phyloP scores from a whole-genome alignment of 2,329 filamentous ascomycete species.

The Colletotrichum liaoningense region DNA sequence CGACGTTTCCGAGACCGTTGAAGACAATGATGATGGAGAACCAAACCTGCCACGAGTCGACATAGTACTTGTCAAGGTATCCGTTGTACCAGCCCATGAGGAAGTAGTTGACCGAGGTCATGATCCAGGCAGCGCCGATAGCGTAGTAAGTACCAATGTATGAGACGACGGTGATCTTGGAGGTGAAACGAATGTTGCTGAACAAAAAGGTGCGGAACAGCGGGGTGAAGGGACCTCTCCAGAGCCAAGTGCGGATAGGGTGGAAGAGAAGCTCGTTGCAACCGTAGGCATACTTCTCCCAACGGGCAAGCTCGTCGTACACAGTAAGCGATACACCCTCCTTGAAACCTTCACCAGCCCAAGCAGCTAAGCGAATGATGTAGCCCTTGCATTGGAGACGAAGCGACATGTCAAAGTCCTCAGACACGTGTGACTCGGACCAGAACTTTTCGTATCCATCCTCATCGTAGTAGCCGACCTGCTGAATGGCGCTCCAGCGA shows the following conservation, averaged over 20 bases:
- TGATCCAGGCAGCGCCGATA: slow-evolving; percentile 79
- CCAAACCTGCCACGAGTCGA: slow-evolving; percentile 84
- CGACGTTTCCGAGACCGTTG: slow-evolving; percentile 78
- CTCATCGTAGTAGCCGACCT: slow-evolving; percentile 76
- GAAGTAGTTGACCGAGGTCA: slow-evolving; percentile 81
- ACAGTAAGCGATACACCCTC: slow-evolving; percentile 87
- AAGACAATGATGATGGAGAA: slow-evolving; percentile 85
- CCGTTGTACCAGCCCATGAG: slow-evolving; percentile 81
- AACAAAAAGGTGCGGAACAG: slow-evolving; percentile 80
- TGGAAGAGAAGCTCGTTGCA: slow-evolving; percentile 87
- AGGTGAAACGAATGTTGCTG: slow-evolving; percentile 79
- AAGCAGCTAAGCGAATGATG: slow-evolving; percentile 78
- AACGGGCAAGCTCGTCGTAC: slow-evolving; percentile 85
- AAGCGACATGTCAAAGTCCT: slow-evolving; percentile 86
- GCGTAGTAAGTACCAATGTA: slow-evolving; percentile 87
- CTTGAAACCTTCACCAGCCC: slow-evolving; percentile 82
- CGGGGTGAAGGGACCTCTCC: slow-evolving; percentile 80
- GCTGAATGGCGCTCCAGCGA: slow-evolving; percentile 80
- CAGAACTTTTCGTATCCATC: slow-evolving; percentile 83
- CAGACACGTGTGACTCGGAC: slow-evolving; percentile 83
- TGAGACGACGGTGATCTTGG: slow-evolving; percentile 80
- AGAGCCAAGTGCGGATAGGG: slow-evolving; percentile 79
- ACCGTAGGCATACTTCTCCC: slow-evolving; percentile 90
- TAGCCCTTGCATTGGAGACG: slow-evolving; percentile 80
- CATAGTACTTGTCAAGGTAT: slow-evolving; percentile 83